Evolutionary conservation across 805 yeast genomes (phyloP).

Genomic region (Myxozyma lipomycoides): DNA sequence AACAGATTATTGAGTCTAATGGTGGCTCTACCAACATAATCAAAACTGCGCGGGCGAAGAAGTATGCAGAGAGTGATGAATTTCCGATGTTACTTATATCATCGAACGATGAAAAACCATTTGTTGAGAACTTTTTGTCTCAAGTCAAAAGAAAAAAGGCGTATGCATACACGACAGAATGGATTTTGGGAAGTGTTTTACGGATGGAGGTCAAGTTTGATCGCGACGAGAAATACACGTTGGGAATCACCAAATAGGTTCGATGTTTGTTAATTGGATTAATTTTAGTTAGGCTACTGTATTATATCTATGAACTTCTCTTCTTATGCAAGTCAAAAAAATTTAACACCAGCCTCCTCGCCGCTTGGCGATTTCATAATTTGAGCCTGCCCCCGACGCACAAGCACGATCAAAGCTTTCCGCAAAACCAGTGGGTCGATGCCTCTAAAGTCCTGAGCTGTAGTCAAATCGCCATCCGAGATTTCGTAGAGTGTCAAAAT

Average conservation of each 20-base stretch:
- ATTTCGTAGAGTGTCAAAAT: conserved; percentile 82
- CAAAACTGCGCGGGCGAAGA: conserved; percentile 31
- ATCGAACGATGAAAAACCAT: conserved; percentile 23
- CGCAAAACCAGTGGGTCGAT: conserved; percentile 57
- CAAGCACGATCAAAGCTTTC: conserved; percentile 54
- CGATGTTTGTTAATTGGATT: not conserved
- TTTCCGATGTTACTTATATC: conserved; percentile 26
- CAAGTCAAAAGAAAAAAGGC: conserved; percentile 11
- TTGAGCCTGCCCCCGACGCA: conserved; percentile 68
- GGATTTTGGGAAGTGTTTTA: conserved; percentile 30
- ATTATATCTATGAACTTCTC: not conserved
- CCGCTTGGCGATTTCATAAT: conserved; percentile 64
- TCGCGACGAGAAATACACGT: conserved; percentile 4
- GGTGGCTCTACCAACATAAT: conserved; percentile 44
- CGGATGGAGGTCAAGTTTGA: conserved; percentile 25
- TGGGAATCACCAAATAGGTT: conserved; percentile 8
- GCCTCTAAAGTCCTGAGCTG: conserved; percentile 55
- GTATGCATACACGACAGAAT: conserved; percentile 25
- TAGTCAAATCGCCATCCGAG: conserved; percentile 57
- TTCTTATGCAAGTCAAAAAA: conserved; percentile 23
- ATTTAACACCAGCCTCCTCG: conserved; percentile 72
- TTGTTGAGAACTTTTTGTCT: conserved; percentile 9
- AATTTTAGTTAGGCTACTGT: too few species aligned
- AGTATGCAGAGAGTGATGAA: conserved; percentile 10
- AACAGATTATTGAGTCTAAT: conserved; percentile 57